Evolutionary conservation across 495 filamentous ascomycete species (phyloP).

Genomic region (Friedmanniomyces simplex): DNA sequence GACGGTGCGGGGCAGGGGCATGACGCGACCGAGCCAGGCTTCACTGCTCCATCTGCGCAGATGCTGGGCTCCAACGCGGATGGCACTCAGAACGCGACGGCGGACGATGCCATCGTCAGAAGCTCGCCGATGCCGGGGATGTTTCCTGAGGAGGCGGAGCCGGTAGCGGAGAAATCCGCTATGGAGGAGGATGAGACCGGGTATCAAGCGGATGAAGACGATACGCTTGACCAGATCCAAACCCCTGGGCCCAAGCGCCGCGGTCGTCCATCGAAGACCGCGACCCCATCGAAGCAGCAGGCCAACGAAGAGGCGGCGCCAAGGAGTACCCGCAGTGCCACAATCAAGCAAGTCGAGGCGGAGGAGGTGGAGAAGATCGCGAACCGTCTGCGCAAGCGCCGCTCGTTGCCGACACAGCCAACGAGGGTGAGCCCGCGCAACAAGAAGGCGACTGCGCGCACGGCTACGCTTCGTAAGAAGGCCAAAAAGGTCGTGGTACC

Average conservation of each 20-base stretch:
- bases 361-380: neutral
- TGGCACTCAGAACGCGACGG: neutral
- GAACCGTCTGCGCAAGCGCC: neutral
- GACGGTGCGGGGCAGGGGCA: neutral
- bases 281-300: neutral
- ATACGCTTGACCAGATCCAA: neutral
- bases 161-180: neutral
- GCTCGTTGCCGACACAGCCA: neutral
- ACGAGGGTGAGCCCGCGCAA: neutral
- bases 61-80: neutral
- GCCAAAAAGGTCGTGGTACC: neutral
- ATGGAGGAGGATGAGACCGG: neutral
- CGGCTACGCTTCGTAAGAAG: conserved; percentile 3
- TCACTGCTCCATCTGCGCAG: neutral
- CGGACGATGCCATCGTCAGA: neutral
- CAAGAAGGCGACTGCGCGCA: neutral
- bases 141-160: neutral
- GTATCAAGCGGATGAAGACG: neutral
- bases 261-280: neutral
- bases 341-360: neutral
- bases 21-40: neutral
- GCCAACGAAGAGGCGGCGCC: neutral
- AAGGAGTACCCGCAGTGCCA: neutral
- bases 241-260: neutral
- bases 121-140: neutral